Percentiles rank a stretch among this genome's conserved stretches.
Evolutionary conservation across 2,329 filamentous ascomycete genomes (phyloP).

Genomic region (Cephalotrichum gorgonifer): DNA sequence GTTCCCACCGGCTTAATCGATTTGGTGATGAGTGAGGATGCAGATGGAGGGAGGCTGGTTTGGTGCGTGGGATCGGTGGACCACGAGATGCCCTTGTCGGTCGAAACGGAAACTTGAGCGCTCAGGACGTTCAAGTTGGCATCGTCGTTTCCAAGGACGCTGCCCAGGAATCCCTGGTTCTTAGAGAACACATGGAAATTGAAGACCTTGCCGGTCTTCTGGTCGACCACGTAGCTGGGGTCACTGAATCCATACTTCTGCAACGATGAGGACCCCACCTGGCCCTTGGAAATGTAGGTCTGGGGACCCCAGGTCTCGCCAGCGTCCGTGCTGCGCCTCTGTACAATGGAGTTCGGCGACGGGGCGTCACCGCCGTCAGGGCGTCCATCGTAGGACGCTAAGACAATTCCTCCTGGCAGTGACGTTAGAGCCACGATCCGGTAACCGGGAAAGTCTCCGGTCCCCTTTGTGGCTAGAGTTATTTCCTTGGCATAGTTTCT

Average conservation of each 20-base stretch:
- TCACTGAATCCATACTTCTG: slow-evolving; percentile 2
- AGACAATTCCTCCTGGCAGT: too few relatives aligned
- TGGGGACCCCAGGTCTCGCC: background rate
- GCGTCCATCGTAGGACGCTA: background rate
- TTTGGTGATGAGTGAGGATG: background rate
- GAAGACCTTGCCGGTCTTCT: background rate
- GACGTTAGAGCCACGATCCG: too few relatives aligned
- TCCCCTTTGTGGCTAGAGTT: too few relatives aligned
- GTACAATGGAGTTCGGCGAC: background rate
- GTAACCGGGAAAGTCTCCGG: too few relatives aligned
- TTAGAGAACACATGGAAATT: slow-evolving; percentile 4
- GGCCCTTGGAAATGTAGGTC: slow-evolving; percentile 1
- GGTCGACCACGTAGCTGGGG: slow-evolving; percentile 2
- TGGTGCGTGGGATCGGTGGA: slow-evolving; percentile 1
- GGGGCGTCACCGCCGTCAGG: background rate
- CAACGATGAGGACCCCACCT: background rate
- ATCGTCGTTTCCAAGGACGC: background rate
- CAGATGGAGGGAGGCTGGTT: background rate
- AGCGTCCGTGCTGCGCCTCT: slow-evolving; percentile 1
- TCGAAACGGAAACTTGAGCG: background rate
- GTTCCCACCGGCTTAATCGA: background rate
- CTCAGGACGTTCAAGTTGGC: background rate
- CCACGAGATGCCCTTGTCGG: background rate
- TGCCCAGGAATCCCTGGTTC: background rate
- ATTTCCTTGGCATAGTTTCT: too few relatives aligned